Base-by-base conservation (phyloP, 2,329 filamentous ascomycete species). In the Escovopsis sp. region DNA sequence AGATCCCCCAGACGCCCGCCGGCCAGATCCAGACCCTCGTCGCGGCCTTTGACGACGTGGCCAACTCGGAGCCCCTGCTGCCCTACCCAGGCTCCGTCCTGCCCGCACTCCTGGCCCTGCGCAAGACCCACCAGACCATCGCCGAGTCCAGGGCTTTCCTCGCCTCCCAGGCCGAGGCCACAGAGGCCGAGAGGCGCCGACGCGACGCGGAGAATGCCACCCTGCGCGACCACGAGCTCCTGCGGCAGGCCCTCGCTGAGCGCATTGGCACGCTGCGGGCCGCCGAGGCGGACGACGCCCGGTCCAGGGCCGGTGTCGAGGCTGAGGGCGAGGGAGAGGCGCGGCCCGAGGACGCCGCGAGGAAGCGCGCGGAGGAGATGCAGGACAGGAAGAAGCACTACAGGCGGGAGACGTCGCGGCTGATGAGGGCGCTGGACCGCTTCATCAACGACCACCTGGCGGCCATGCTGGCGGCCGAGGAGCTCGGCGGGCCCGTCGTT, bases 401-500 rank as follows among this genome's bases (percentile, higher is more conserved):
- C 52, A 73, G 81, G 44, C 64, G 58, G 41, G 73, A 80, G 49
- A 80, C 78, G 1, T 64, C 67, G 2, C 67, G 64, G 36, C 64
- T 91, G 12, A 72, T 82, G 43, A 72, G 70, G 44, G 69, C 74
- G 0, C 69, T 93, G 43, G 74, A 80, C 48, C 65, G 64, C 12
- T 93, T 93, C 54, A 79, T 89, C 44, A 75, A 84, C 47, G 65
- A 75, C 36, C 72, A 76, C 35, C 69, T 94, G 1, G 82, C 82
- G 1, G 63, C 73, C 3, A 83, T 89, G 76, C 67, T 94, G 36
- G 85, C 85, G 6, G 83, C 84, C 1, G 86, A 93, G 62, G 83
- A 87, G 54, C 69, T 88, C 1, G 86, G 86, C 7, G 85, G 86
- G 0, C 85, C 86, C 0, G 80, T 87, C 10, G 84, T 88, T 1